Conservation (phyloP, 2,329 filamentous ascomycete species). For the Canariomyces notabilis region DNA sequence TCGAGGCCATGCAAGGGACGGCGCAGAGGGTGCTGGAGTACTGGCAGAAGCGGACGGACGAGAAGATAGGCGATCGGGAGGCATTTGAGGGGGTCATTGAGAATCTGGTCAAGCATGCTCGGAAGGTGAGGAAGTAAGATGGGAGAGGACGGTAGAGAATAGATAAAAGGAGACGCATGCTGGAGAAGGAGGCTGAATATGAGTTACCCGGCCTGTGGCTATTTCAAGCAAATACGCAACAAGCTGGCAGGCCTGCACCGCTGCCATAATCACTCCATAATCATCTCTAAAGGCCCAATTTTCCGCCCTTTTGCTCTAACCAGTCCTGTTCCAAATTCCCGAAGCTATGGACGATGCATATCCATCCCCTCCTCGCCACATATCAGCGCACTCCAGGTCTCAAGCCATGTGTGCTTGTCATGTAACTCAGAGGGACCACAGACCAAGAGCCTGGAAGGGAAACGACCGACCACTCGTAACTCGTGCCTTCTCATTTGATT, state of each 20-base stretch:
- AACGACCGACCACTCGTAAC: neutral
- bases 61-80: slow-evolving; percentile 83
- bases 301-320: slow-evolving; percentile 16
- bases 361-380: slow-evolving; percentile 1
- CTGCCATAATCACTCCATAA: no score
- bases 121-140: slow-evolving; percentile 69
- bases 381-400: no score
- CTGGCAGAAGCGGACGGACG: slow-evolving; percentile 81
- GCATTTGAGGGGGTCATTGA: slow-evolving; percentile 96
- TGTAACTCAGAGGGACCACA: neutral
- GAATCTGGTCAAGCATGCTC: slow-evolving; percentile 86
- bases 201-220: neutral
- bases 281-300: slow-evolving; percentile 7
- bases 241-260: no score
- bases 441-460: neutral
- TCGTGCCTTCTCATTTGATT: slow-evolving; percentile 15
- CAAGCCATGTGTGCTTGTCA: no score
- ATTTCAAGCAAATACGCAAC: no score
- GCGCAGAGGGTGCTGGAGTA: slow-evolving; percentile 78
- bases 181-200: neutral
- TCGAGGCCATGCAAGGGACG: slow-evolving; percentile 64
- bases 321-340: slow-evolving; percentile 4
- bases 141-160: neutral
- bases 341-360: slow-evolving; percentile 3
- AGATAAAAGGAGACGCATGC: neutral